Percentiles rank a stretch among this genome's conserved stretches.
Evolutionary conservation across 139 green algal species (phyloP).

Genomic region (Closterium sp.): DNA sequence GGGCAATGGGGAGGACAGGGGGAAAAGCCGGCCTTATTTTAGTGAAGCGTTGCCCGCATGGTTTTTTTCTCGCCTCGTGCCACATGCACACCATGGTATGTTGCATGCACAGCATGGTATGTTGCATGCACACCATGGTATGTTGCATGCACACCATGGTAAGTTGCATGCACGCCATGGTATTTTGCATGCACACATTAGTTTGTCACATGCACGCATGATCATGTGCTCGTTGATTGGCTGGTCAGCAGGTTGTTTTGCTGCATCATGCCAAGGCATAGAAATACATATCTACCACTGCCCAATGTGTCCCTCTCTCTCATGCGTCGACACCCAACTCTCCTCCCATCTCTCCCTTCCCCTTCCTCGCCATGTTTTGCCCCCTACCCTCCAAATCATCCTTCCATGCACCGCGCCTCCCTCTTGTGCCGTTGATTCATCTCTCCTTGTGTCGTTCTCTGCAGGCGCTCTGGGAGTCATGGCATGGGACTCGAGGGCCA

Average conservation of each 20-base stretch:
- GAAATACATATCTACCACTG: too few relatives aligned
- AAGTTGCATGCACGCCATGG: background rate
- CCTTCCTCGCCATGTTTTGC: background rate
- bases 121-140: background rate
- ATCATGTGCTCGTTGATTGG: background rate
- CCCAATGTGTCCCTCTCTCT: too few relatives aligned
- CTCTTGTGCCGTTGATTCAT: too few relatives aligned
- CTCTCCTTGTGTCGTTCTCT: background rate
- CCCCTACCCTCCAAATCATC: background rate
- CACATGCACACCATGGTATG: background rate
- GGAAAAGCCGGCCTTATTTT: background rate
- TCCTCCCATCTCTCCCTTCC: too few relatives aligned
- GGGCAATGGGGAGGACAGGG: background rate
- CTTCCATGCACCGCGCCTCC: too few relatives aligned
- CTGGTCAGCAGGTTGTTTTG: background rate
- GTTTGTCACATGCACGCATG: background rate
- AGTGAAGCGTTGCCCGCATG: background rate
- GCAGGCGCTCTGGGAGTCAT: background rate
- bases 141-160: background rate
- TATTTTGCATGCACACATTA: background rate
- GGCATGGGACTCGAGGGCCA: background rate
- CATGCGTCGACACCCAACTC: too few relatives aligned
- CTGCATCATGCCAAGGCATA: background rate
- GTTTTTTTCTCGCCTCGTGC: background rate
- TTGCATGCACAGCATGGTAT: background rate